Evolutionary conservation across 306 rosid species (phyloP).

Genomic region (Delonix regia): DNA sequence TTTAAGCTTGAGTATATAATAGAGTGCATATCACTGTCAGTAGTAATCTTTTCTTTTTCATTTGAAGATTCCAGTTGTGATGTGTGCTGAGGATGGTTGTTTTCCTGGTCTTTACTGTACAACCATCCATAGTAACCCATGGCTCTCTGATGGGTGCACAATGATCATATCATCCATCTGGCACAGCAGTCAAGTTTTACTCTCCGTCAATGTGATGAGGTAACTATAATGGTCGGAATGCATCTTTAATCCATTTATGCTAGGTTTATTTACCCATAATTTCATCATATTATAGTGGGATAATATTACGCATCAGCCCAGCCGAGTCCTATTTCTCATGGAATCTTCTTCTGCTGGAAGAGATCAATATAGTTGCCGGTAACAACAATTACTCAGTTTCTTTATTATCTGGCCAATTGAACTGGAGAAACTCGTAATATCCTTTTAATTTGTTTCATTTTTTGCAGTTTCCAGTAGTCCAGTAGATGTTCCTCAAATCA

Average conservation of each 20-base stretch:
- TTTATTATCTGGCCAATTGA: constrained; percentile 12
- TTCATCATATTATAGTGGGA: constrained; percentile 52
- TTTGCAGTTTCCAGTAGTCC: constrained; percentile 80
- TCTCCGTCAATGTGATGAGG: constrained; percentile 81
- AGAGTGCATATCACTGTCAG: background rate
- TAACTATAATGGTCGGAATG: constrained; percentile 30
- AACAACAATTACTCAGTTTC: constrained; percentile 33
- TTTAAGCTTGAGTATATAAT: background rate
- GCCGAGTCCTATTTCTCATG: constrained; percentile 64
- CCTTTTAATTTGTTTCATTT: background rate
- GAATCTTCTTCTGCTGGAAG: constrained; percentile 67
- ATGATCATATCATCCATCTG: constrained; percentile 72
- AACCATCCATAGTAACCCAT: constrained; percentile 58
- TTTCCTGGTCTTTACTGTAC: constrained; percentile 83
- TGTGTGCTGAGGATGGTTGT: constrained; percentile 68
- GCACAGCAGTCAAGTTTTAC: constrained; percentile 73
- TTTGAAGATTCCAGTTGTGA: constrained; percentile 78
- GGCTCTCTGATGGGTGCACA: constrained; percentile 83
- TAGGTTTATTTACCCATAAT: constrained; percentile 7
- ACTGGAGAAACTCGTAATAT: background rate
- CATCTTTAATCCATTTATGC: constrained; percentile 2
- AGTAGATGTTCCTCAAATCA: constrained; percentile 72
- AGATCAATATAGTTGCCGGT: constrained; percentile 75
- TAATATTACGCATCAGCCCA: constrained; percentile 61
- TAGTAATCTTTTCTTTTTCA: constrained; percentile 12